phyloP scores from a whole-genome alignment of 176 grass and related monocot species.

The Triticum monococcum region DNA sequence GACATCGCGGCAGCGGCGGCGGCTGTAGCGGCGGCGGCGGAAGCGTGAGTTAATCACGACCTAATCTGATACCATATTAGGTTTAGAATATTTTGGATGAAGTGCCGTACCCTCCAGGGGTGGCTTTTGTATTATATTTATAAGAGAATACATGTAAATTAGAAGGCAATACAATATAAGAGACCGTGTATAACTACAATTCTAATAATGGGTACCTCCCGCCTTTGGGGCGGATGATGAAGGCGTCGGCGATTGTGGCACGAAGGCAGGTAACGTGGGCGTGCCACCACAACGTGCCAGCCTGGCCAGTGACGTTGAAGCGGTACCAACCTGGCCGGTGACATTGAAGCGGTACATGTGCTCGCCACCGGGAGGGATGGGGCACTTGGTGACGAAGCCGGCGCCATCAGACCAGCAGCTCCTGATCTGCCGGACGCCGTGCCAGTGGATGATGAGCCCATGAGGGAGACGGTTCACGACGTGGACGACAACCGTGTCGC shows the following conservation, averaged over 20 bases:
- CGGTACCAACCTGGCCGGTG: neutral
- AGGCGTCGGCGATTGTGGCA: constrained; percentile 21
- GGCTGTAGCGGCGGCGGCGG: too few species aligned
- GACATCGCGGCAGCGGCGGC: too few species aligned
- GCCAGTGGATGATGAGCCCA: neutral
- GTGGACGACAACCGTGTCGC: constrained; percentile 38
- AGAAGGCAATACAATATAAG: too few species aligned
- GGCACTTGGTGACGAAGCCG: constrained; percentile 35
- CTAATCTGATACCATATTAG: too few species aligned
- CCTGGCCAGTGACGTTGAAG: too few species aligned
- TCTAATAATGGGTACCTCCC: constrained; percentile 28
- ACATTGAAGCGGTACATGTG: constrained; percentile 41
- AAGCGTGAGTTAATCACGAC: too few species aligned
- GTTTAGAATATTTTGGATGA: too few species aligned
- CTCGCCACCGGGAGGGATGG: constrained; percentile 5
- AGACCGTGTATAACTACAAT: too few species aligned
- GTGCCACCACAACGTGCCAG: neutral
- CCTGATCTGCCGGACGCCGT: neutral
- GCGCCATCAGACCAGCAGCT: constrained; percentile 47
- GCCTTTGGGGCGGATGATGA: constrained; percentile 26
- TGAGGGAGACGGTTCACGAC: neutral
- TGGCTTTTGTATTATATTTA: too few species aligned
- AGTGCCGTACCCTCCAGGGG: too few species aligned
- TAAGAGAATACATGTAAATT: too few species aligned
- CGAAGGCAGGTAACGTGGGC: constrained; percentile 33